Percentiles rank a stretch among this genome's conserved stretches.
These are phyloP conservation scores for Rosa chinensis DNA, from an alignment of 306 rosid genomes.

Conservation along the genomic window DNA sequence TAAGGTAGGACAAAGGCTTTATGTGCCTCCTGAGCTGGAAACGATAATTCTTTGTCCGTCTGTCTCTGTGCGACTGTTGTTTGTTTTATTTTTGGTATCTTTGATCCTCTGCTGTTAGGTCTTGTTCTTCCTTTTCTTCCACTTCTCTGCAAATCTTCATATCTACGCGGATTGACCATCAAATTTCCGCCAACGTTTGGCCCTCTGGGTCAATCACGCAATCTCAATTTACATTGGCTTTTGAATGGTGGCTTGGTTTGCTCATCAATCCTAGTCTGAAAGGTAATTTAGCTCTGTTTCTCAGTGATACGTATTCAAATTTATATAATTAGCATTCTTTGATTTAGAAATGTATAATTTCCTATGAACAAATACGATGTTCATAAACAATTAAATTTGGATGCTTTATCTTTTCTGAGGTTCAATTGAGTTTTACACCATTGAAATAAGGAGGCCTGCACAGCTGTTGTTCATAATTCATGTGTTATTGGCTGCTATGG, in stretches of 20 bases:
- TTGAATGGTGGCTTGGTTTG: background rate
- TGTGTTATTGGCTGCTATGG: too few species aligned
- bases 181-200: background rate
- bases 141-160: background rate
- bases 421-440: background rate
- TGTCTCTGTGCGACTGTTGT: background rate
- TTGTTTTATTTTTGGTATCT: background rate
- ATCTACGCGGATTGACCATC: background rate
- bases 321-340: background rate
- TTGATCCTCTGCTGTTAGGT: too few species aligned
- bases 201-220: background rate
- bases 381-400: background rate
- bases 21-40: background rate
- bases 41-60: background rate
- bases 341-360: background rate
- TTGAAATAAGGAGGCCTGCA: background rate
- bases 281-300: constrained; percentile 16
- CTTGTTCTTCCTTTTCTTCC: background rate
- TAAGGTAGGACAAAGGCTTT: background rate
- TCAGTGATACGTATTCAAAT: background rate
- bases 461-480: background rate
- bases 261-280: background rate
- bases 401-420: background rate
- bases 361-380: background rate
- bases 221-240: background rate